A percentile compares a stretch with the other conserved stretches of the same genome.
These are phyloP conservation scores for Spiraea crenata DNA, from an alignment of 331 rosid species.

Conservation along the genomic window DNA sequence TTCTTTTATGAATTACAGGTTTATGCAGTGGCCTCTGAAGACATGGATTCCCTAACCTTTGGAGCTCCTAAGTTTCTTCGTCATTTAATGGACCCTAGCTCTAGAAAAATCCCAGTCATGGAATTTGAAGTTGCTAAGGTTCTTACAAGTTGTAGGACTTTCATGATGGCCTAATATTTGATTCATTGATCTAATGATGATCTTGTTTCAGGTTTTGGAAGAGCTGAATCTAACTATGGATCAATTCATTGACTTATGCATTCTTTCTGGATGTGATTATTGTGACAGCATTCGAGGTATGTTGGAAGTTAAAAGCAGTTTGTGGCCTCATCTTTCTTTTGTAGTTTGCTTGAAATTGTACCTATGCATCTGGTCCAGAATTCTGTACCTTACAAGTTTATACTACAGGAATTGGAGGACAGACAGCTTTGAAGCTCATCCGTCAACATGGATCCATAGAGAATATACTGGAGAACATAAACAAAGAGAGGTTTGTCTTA, in stretches of 20 bases:
- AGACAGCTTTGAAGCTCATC: slow-evolving; percentile 87
- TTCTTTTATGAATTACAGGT: slow-evolving; percentile 45
- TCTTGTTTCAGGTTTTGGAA: slow-evolving; percentile 72
- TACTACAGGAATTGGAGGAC: slow-evolving; percentile 87
- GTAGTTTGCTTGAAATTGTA: slow-evolving; percentile 15
- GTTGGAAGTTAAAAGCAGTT: slow-evolving; percentile 3
- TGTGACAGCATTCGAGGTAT: slow-evolving; percentile 92
- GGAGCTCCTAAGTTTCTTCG: slow-evolving; percentile 96
- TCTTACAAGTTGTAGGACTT: slow-evolving; percentile 21
- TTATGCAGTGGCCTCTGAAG: slow-evolving; percentile 97
- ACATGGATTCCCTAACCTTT: slow-evolving; percentile 94
- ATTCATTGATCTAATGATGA: slow-evolving; percentile 26
- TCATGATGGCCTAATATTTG: slow-evolving; percentile 9
- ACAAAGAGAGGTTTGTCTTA: slow-evolving; percentile 48
- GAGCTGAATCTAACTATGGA: slow-evolving; percentile 83
- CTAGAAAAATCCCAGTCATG: slow-evolving; percentile 95
- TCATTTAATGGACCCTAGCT: slow-evolving; percentile 98
- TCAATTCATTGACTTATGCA: slow-evolving; percentile 91
- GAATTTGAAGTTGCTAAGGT: slow-evolving; percentile 93
- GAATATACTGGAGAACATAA: slow-evolving; percentile 73
- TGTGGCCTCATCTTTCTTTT: not conserved
- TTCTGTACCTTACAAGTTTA: slow-evolving; percentile 18
- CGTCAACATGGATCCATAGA: slow-evolving; percentile 94
- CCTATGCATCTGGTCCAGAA: slow-evolving; percentile 18
- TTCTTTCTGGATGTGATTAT: slow-evolving; percentile 96